Percentiles rank a stretch among this genome's conserved stretches.
phyloP scores from a whole-genome alignment of 2,329 filamentous ascomycete species.

The Phoma herbarum region DNA sequence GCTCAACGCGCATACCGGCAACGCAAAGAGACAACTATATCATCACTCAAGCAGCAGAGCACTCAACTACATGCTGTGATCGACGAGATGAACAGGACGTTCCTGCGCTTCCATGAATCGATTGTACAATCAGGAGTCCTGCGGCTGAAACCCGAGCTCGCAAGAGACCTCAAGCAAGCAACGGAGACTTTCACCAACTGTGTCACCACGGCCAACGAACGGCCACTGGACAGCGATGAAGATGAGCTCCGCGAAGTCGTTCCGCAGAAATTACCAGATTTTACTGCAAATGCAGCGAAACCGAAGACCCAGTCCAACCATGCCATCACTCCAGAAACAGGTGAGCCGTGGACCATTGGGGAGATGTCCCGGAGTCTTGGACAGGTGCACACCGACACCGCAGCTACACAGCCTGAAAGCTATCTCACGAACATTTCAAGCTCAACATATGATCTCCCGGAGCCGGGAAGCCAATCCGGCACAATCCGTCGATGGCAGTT shows the following conservation, averaged over 20 bases:
- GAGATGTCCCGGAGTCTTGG: background rate
- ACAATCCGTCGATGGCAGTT: constrained; percentile 28
- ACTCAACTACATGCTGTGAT: constrained; percentile 73
- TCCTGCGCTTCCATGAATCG: constrained; percentile 72
- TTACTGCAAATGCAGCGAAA: background rate
- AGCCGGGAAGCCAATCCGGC: constrained; percentile 12
- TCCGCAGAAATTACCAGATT: background rate
- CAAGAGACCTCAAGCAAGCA: constrained; percentile 64
- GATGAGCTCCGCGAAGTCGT: constrained; percentile 47
- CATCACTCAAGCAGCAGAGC: constrained; percentile 74
- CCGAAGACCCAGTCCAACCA: background rate
- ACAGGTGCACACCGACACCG: constrained; percentile 5
- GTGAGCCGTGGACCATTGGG: constrained; percentile 30
- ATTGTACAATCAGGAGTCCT: constrained; percentile 67
- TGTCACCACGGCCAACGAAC: constrained; percentile 56
- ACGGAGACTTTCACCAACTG: constrained; percentile 68
- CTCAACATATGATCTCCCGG: constrained; percentile 12
- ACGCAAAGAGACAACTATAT: constrained; percentile 84
- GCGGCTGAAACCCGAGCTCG: constrained; percentile 65
- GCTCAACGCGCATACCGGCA: constrained; percentile 86
- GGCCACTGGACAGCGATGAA: constrained; percentile 39
- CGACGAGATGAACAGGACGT: constrained; percentile 76
- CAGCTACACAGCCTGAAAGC: constrained; percentile 21
- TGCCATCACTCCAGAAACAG: background rate
- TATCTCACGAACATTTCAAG: constrained; percentile 26